Evolutionary conservation across 495 filamentous ascomycete species (phyloP).

Genomic region (Amniculicola lignicola): DNA sequence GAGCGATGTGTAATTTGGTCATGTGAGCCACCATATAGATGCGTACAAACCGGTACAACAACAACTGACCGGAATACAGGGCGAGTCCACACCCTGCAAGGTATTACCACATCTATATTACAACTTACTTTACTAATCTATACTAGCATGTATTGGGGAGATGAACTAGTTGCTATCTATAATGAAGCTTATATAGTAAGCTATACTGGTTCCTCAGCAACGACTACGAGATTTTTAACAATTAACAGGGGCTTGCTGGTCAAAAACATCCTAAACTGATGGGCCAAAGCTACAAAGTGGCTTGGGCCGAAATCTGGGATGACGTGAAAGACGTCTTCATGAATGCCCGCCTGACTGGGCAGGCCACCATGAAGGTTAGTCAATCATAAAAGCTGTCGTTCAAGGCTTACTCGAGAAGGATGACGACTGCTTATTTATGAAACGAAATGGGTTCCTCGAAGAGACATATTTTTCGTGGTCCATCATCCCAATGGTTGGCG

Average conservation of each 20-base stretch:
- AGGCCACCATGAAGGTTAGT: slow-evolving; percentile 62
- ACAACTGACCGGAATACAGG: slow-evolving; percentile 14
- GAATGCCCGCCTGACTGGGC: slow-evolving; percentile 55
- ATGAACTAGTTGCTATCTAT: slow-evolving; percentile 63
- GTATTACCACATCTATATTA: too few species aligned
- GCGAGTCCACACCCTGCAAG: slow-evolving; percentile 67
- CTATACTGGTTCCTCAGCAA: background rate
- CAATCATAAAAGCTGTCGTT: background rate
- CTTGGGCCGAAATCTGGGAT: slow-evolving; percentile 67
- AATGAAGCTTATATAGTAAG: slow-evolving; percentile 62
- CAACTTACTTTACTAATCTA: too few species aligned
- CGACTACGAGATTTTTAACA: background rate
- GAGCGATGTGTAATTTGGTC: slow-evolving; percentile 61
- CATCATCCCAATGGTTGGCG: slow-evolving; percentile 39
- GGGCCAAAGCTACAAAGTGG: slow-evolving; percentile 60
- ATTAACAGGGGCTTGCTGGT: slow-evolving; percentile 51
- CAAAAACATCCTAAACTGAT: slow-evolving; percentile 67
- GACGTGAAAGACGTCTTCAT: slow-evolving; percentile 58
- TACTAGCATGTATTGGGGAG: slow-evolving; percentile 71
- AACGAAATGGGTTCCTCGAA: slow-evolving; percentile 59
- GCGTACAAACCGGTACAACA: background rate
- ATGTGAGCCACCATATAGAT: slow-evolving; percentile 46
- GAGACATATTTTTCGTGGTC: slow-evolving; percentile 48
- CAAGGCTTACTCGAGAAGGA: slow-evolving; percentile 37
- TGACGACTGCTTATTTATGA: slow-evolving; percentile 65